Conservation (phyloP, 257 asterid genomes). For the Solanum rostratum region DNA sequence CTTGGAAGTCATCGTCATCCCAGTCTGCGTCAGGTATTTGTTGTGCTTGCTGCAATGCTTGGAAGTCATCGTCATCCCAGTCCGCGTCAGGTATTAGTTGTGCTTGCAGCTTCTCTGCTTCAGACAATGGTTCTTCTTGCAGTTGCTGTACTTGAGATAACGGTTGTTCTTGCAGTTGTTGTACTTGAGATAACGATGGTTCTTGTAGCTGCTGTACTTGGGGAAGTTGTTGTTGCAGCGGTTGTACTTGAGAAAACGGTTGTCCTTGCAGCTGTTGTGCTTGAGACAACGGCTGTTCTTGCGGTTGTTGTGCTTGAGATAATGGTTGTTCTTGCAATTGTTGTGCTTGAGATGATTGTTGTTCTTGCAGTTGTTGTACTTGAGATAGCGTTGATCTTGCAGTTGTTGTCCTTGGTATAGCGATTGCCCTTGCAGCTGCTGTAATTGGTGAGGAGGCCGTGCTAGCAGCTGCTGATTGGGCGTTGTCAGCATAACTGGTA, state of each 20-base stretch:
- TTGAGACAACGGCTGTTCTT: no score
- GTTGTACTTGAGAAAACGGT: no score
- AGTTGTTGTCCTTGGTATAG: not conserved
- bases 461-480: conserved; percentile 40
- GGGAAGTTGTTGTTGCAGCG: no score
- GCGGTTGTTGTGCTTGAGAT: no score
- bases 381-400: conserved; percentile 14
- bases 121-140: not conserved
- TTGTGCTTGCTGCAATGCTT: conserved; percentile 6
- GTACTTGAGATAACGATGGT: no score
- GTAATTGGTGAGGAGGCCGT: conserved; percentile 3
- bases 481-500: conserved; percentile 69
- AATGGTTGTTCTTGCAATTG: no score
- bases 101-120: conserved; percentile 11
- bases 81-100: conserved; percentile 41
- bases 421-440: conserved; percentile 20
- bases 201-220: no score
- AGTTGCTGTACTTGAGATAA: no score
- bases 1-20: conserved; percentile 12
- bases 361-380: no score
- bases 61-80: conserved; percentile 12
- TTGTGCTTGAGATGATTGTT: no score
- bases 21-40: conserved; percentile 38
- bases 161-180: no score
- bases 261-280: no score